Base-by-base conservation (phyloP, 2,329 filamentous ascomycete species). In the Ceratocystis lukuohia region DNA sequence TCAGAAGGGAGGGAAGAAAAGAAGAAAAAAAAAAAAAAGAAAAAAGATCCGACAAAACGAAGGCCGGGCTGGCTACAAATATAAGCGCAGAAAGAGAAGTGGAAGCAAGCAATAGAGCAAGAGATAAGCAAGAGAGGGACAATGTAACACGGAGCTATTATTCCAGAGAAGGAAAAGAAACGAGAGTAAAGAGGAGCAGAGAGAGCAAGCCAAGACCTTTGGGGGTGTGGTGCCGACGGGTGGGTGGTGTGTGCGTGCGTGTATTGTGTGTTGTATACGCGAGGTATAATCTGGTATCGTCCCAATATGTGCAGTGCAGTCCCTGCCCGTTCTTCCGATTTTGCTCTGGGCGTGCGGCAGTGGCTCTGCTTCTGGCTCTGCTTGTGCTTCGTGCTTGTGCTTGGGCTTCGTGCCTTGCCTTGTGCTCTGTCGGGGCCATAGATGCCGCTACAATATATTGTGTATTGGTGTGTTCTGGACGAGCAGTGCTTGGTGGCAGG, bases 151-250 rank as follows among this genome's bases (percentile, higher is more conserved):
- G 48, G 48, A 53, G 25, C 7, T 25, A 25, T 25, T 53, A 53
- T 53, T 53, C 22, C 22, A 53, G 48, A 53, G 28, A 62, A 33
- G 45, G 61, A 62, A 46, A 62, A 62, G 59, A 45, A 62, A 45
- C 33, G n/a, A 37, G 25, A 8, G n/a, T 33, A 61, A 61, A 62
- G 30, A 62, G 12, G 45, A 62, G 45, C n/a, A 17, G 22, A 33
- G 8, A n/a, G n/a, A 62, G 45, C 25, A 62, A 25, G 37, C 61
- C 41, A 44, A 44, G 61, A 28, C 61, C 37, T 45, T 30, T 62
- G 61, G 30, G 61, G 37, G 37, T 44, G 37, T 17, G 41, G 17
- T 44, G 41, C 28, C n/a, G 37, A 33, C 57, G 25, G 17, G 48
- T 25, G 48, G 22, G 48, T 22, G 12, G 48, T 53, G 48, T 25